Evolutionary conservation across 2,329 filamentous ascomycete genomes (phyloP).

Genomic region (Talaromyces sp.): DNA sequence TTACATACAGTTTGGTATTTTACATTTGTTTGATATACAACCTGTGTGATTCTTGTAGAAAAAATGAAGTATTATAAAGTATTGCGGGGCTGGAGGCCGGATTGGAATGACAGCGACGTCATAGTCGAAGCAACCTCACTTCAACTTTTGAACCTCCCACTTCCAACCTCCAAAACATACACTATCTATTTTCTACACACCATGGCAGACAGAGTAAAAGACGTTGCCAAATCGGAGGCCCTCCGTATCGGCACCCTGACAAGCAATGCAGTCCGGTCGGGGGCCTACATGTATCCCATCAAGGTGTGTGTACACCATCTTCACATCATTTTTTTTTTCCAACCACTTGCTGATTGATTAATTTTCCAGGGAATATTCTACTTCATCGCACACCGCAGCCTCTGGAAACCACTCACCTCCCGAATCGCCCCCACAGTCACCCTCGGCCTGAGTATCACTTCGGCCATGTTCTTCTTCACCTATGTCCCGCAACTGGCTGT

Average conservation of each 20-base stretch:
- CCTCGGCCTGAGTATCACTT: conserved; percentile 66
- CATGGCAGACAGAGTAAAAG: conserved; percentile 48
- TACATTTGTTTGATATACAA: background rate
- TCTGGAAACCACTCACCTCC: conserved; percentile 55
- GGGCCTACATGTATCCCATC: conserved; percentile 80
- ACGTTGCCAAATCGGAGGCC: conserved; percentile 62
- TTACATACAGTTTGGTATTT: background rate
- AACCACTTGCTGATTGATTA: background rate
- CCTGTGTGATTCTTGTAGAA: too few relatives aligned
- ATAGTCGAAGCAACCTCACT: background rate
- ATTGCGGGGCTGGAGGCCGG: background rate
- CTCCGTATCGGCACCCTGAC: conserved; percentile 59
- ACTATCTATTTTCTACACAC: background rate
- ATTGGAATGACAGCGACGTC: background rate
- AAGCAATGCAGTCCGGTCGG: conserved; percentile 64
- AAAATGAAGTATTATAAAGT: background rate
- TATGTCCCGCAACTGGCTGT: conserved; percentile 80
- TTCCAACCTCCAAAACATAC: too few relatives aligned
- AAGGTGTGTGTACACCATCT: conserved; percentile 41
- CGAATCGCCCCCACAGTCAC: conserved; percentile 57
- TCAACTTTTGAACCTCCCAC: background rate
- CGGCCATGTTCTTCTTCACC: conserved; percentile 79
- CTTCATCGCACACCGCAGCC: conserved; percentile 50
- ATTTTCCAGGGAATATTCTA: conserved; percentile 55
- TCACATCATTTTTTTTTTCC: too few relatives aligned